A percentile compares a stretch with the other conserved stretches of the same genome.
These are phyloP conservation scores for Boeremia lycopersici DNA, from an alignment of 2,329 filamentous ascomycete genomes.

Conservation along the genomic window DNA sequence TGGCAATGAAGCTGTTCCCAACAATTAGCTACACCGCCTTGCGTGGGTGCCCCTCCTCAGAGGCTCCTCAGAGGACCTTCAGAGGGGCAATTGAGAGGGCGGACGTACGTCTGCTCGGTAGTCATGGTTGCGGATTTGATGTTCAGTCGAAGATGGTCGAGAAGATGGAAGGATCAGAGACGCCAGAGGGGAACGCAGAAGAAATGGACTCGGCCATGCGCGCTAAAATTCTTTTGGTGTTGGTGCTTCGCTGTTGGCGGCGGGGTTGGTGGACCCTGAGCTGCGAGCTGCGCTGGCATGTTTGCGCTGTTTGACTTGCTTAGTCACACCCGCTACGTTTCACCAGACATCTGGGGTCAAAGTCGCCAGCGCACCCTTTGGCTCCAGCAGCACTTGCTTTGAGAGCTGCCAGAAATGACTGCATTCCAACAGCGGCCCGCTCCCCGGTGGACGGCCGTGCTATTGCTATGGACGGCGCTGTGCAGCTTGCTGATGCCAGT, in stretches of 20 bases:
- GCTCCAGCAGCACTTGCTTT: conserved; percentile 23
- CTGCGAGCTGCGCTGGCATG: neutral
- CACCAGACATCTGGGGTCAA: conserved; percentile 13
- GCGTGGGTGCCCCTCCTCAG: conserved; percentile 1
- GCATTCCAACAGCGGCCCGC: conserved; percentile 49
- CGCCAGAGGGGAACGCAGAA: conserved; percentile 28
- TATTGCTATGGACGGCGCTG: conserved; percentile 42
- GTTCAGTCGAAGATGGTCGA: conserved; percentile 42
- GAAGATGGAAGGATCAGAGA: conserved; percentile 52
- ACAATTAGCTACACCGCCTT: conserved; percentile 33
- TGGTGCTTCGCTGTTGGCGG: conserved; percentile 23
- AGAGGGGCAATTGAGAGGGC: conserved; percentile 1
- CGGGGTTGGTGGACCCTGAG: conserved; percentile 11
- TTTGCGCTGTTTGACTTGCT: conserved; percentile 16
- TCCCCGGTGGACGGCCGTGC: conserved; percentile 65
- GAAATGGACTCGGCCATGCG: conserved; percentile 13
- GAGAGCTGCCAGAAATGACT: conserved; percentile 38
- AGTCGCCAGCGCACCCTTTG: conserved; percentile 6
- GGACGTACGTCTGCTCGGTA: conserved; percentile 84
- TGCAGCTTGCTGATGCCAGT: conserved; percentile 45
- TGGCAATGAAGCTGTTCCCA: conserved; percentile 88
- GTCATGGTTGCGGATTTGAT: conserved; percentile 56
- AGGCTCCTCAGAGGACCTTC: neutral
- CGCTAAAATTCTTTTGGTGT: conserved; percentile 27
- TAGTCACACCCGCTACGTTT: conserved; percentile 16